Conservation (phyloP, 805 yeast species). For the Myxozyma neotropica region DNA sequence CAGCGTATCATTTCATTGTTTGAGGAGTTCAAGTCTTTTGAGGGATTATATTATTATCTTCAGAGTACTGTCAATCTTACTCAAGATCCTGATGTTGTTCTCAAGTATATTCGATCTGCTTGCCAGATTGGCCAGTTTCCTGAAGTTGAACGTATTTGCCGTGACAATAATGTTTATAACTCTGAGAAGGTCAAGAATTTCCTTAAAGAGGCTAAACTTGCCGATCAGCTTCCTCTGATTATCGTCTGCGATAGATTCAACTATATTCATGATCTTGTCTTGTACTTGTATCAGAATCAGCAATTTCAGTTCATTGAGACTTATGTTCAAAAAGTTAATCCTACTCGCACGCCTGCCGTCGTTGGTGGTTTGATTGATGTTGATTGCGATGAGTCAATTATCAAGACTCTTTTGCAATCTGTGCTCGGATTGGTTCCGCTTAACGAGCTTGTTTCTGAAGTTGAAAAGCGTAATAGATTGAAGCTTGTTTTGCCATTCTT, state of each 20-base stretch:
- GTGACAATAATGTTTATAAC: conserved; percentile 90
- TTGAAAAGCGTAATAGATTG: conserved; percentile 92
- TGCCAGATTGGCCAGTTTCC: conserved; percentile 84
- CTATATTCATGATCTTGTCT: conserved; percentile 89
- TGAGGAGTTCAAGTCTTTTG: conserved; percentile 89
- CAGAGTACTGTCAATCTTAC: conserved; percentile 91
- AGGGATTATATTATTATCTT: conserved; percentile 92
- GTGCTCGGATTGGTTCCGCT: conserved; percentile 95
- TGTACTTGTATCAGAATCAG: conserved; percentile 92
- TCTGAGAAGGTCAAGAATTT: conserved; percentile 98
- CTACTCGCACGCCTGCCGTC: conserved; percentile 93
- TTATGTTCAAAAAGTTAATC: conserved; percentile 96
- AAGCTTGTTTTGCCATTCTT: conserved; percentile 90
- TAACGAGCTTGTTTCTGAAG: conserved; percentile 85
- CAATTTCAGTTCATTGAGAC: conserved; percentile 96
- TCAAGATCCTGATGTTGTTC: conserved; percentile 91
- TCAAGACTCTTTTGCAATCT: conserved; percentile 75
- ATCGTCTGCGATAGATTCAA: conserved; percentile 92
- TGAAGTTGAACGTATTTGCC: conserved; percentile 94
- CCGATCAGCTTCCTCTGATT: conserved; percentile 94
- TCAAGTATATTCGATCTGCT: conserved; percentile 94
- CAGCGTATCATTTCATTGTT: conserved; percentile 81
- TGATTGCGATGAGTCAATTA: conserved; percentile 91
- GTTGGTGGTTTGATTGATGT: conserved; percentile 95
- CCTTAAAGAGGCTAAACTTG: conserved; percentile 88